phyloP scores from a whole-genome alignment of 2,329 filamentous ascomycete species.

The Trichoderma afroharzianum region DNA sequence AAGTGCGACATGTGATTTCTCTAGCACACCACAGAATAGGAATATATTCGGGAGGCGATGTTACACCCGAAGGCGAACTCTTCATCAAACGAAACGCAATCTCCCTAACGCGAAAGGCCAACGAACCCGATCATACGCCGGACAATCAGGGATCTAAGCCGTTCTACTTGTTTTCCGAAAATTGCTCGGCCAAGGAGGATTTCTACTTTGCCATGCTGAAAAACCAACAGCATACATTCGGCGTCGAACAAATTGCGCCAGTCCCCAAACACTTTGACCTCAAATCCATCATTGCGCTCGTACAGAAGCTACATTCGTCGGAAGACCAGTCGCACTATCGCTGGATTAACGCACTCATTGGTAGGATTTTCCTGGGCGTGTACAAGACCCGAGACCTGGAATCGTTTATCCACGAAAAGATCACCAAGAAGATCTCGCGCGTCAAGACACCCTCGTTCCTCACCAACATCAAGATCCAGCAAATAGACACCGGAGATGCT shows the following conservation, averaged over 20 bases:
- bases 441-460: constrained; percentile 91
- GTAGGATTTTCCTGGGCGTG: constrained; percentile 80
- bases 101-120: constrained; percentile 65
- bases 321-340: constrained; percentile 87
- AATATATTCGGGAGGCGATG: constrained; percentile 75
- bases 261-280: constrained; percentile 74
- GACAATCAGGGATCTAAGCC: constrained; percentile 66
- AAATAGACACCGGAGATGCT: constrained; percentile 80
- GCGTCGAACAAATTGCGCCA: constrained; percentile 52
- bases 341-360: constrained; percentile 90
- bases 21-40: constrained; percentile 82
- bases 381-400: constrained; percentile 83
- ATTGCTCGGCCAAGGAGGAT: constrained; percentile 94
- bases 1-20: constrained; percentile 94
- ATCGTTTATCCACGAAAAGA: constrained; percentile 73
- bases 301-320: constrained; percentile 85
- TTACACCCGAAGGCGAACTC: constrained; percentile 84
- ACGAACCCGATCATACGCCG: constrained; percentile 51
- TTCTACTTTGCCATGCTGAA: constrained; percentile 92
- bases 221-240: constrained; percentile 70
- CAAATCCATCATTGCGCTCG: constrained; percentile 81
- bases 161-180: constrained; percentile 92
- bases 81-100: constrained; percentile 95
- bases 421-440: constrained; percentile 92
- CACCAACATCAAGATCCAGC: constrained; percentile 75